phyloP scores from a whole-genome alignment of 177 flowering plant genomes.

The Tripterygium wilfordii region DNA sequence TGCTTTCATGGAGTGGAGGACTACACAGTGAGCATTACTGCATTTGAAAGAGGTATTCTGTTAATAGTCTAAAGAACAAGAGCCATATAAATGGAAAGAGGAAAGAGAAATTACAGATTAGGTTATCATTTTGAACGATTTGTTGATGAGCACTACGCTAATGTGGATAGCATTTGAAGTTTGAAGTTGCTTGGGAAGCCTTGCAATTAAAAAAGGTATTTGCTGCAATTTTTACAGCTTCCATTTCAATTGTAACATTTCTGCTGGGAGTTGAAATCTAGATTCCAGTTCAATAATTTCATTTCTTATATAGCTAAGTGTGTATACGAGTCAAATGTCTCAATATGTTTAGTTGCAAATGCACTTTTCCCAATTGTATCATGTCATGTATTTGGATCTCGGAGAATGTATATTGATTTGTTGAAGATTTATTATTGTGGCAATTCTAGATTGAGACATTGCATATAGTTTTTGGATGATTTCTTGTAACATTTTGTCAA shows the following conservation, averaged over 20 bases:
- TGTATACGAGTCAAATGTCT: neutral
- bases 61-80: too few species aligned
- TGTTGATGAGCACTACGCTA: neutral
- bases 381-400: too few species aligned
- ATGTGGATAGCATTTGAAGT: neutral
- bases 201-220: neutral
- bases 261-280: neutral
- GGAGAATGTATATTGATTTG: too few species aligned
- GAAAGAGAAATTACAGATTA: too few species aligned
- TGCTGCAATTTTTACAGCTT: neutral
- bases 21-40: neutral
- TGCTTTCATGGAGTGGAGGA: neutral
- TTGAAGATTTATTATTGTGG: too few species aligned
- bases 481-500: too few species aligned
- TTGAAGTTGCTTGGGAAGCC: neutral
- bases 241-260: neutral
- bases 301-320: neutral
- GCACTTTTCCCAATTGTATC: slow-evolving; percentile 1
- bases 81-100: too few species aligned
- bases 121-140: too few species aligned
- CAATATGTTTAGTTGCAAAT: neutral
- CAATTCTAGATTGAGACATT: too few species aligned
- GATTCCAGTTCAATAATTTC: slow-evolving; percentile 1
- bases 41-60: neutral
- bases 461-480: too few species aligned